phyloP scores from a whole-genome alignment of 2,329 filamentous ascomycete species.

The Colletotrichum sojae region DNA sequence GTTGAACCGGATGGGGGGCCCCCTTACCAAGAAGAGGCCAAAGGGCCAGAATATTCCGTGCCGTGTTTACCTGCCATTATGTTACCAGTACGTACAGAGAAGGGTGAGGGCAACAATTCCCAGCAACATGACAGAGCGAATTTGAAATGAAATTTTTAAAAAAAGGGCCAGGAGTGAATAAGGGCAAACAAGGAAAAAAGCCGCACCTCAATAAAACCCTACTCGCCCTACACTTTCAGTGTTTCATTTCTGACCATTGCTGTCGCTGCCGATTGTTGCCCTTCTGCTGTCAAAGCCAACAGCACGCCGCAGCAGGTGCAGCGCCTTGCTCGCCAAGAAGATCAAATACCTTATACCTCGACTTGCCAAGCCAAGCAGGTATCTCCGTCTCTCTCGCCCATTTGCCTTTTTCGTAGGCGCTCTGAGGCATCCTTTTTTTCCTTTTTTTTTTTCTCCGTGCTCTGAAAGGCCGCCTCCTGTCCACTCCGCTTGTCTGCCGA shows the following conservation, averaged over 20 bases:
- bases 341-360: slow-evolving; percentile 19
- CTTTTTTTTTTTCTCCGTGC: slow-evolving; percentile 11
- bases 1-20: slow-evolving; percentile 14
- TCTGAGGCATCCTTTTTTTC: slow-evolving; percentile 10
- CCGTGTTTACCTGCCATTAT: neutral
- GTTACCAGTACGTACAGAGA: neutral
- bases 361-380: slow-evolving; percentile 31
- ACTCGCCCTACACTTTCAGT: neutral
- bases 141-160: slow-evolving; percentile 1
- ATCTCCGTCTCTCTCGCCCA: slow-evolving; percentile 20
- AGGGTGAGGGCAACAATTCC: neutral
- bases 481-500: slow-evolving; percentile 14
- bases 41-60: neutral
- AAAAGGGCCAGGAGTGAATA: neutral
- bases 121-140: neutral
- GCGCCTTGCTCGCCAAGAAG: slow-evolving; percentile 31
- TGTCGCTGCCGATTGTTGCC: neutral
- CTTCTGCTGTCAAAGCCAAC: slow-evolving; percentile 1
- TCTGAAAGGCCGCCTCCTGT: neutral
- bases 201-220: slow-evolving; percentile 36
- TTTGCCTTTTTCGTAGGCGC: slow-evolving; percentile 10
- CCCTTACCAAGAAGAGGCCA: neutral
- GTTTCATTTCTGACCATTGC: neutral
- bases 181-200: slow-evolving; percentile 17
- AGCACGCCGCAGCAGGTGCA: slow-evolving; percentile 10